Percentiles rank a stretch among this genome's conserved stretches.
Evolutionary conservation across 257 asterid species (phyloP).

Genomic region (Primulina eburnea): DNA sequence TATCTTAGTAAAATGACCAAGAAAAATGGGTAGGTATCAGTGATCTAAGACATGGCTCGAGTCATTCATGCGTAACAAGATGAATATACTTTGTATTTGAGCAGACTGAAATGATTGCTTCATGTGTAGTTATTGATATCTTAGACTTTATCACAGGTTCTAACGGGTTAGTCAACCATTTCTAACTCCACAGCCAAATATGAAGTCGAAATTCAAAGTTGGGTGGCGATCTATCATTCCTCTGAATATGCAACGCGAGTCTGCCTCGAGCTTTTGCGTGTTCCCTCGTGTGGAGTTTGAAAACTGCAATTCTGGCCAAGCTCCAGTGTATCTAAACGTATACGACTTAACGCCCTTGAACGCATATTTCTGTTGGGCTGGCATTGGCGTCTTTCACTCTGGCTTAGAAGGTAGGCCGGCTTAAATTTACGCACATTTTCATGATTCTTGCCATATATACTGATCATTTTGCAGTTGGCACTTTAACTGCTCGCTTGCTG

Average conservation of each 20-base stretch:
- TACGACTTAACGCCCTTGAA: conserved; percentile 72
- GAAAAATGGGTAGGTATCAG: background rate
- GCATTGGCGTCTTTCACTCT: conserved; percentile 82
- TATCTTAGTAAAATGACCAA: conserved; percentile 5
- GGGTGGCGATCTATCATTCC: conserved; percentile 62
- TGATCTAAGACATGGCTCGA: background rate
- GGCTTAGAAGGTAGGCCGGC: conserved; percentile 73
- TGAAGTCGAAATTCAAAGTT: conserved; percentile 43
- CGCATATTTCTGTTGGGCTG: conserved; percentile 86
- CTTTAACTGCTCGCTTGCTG: conserved; percentile 16
- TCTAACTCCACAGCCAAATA: conserved; percentile 42
- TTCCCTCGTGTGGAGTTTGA: conserved; percentile 55
- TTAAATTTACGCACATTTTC: conserved; percentile 16
- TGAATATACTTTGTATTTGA: background rate
- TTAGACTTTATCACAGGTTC: conserved; percentile 36
- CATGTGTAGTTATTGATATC: conserved; percentile 14
- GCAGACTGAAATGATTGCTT: background rate
- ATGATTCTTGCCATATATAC: background rate
- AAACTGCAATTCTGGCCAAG: conserved; percentile 36
- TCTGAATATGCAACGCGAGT: conserved; percentile 40
- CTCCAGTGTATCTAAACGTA: conserved; percentile 77
- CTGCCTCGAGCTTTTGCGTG: conserved; percentile 43
- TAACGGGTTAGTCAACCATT: conserved; percentile 31
- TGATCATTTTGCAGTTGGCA: background rate
- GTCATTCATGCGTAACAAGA: conserved; percentile 5